Evolutionary conservation across 2,329 filamentous ascomycete species (phyloP).

Genomic region (Ophiocordyceps camponoti-rufipedis): DNA sequence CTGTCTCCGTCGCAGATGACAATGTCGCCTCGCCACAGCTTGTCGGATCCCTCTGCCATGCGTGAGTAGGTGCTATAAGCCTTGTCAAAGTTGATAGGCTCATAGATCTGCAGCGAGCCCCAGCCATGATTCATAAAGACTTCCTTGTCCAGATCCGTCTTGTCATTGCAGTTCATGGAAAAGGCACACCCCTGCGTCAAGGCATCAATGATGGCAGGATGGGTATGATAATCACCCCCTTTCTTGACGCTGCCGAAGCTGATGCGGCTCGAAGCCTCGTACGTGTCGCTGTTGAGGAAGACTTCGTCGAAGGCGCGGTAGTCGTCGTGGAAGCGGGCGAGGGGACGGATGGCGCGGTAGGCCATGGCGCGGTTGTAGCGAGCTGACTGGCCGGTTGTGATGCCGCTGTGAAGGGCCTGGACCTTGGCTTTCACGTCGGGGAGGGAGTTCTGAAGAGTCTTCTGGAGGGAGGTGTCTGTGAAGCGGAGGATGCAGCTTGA

Average conservation of each 20-base stretch:
- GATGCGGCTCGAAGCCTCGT: conserved; percentile 2
- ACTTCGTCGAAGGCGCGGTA: conserved; percentile 3
- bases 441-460: background rate
- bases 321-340: conserved; percentile 1
- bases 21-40: conserved; percentile 23
- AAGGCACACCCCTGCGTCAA: conserved; percentile 20
- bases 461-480: background rate
- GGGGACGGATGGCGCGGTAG: conserved; percentile 2
- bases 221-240: conserved; percentile 1
- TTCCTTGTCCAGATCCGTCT: conserved; percentile 31
- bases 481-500: conserved; percentile 2
- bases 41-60: conserved; percentile 28
- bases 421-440: conserved; percentile 1
- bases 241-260: conserved; percentile 1
- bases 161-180: conserved; percentile 37
- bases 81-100: conserved; percentile 25
- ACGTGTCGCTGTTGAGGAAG: conserved; percentile 1
- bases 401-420: conserved; percentile 1
- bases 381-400: background rate
- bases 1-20: conserved; percentile 34
- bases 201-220: conserved; percentile 4
- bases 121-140: conserved; percentile 40
- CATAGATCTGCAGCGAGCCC: conserved; percentile 30
- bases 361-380: conserved; percentile 2
- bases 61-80: conserved; percentile 36